phyloP scores from a whole-genome alignment of 2,329 filamentous ascomycete species.

The Verticillium isaacii region DNA sequence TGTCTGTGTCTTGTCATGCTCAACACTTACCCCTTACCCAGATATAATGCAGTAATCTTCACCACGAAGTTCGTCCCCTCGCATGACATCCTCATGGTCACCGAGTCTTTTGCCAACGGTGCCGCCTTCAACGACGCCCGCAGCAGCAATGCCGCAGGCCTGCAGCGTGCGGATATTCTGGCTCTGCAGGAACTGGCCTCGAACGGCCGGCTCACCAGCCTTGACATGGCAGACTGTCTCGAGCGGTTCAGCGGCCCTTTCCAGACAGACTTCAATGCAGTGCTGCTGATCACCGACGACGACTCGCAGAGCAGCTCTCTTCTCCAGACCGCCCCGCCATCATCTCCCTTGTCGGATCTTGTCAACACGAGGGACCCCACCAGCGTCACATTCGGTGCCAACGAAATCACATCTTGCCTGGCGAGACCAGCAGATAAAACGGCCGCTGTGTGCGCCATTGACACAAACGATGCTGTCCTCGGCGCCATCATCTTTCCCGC shows the following conservation, averaged over 20 bases:
- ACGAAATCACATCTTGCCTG: conserved; percentile 25
- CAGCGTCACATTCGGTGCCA: conserved; percentile 34
- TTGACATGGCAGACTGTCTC: conserved; percentile 25
- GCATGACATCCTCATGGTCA: conserved; percentile 28
- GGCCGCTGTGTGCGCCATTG: conserved; percentile 31
- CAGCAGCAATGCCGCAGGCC: conserved; percentile 25
- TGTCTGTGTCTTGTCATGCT: not conserved
- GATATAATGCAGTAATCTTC: conserved; percentile 48
- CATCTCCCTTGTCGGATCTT: conserved; percentile 15
- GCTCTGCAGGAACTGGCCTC: conserved; percentile 27
- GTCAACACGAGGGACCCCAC: conserved; percentile 37
- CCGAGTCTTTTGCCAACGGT: conserved; percentile 28
- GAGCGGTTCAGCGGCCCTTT: conserved; percentile 24
- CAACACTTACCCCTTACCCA: conserved; percentile 13
- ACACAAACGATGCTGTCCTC: conserved; percentile 37
- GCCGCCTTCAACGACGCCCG: conserved; percentile 30
- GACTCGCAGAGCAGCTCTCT: conserved; percentile 22
- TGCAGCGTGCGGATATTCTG: conserved; percentile 27
- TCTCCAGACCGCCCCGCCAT: conserved; percentile 24
- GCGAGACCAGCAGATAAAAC: conserved; percentile 15
- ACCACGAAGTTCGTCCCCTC: conserved; percentile 29
- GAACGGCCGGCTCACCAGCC: conserved; percentile 21
- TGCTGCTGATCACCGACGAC: conserved; percentile 26
- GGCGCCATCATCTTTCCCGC: conserved; percentile 37
- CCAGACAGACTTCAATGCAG: conserved; percentile 24